Conservation (phyloP, 2,329 filamentous ascomycete species). For the Raffaelea arxii region DNA sequence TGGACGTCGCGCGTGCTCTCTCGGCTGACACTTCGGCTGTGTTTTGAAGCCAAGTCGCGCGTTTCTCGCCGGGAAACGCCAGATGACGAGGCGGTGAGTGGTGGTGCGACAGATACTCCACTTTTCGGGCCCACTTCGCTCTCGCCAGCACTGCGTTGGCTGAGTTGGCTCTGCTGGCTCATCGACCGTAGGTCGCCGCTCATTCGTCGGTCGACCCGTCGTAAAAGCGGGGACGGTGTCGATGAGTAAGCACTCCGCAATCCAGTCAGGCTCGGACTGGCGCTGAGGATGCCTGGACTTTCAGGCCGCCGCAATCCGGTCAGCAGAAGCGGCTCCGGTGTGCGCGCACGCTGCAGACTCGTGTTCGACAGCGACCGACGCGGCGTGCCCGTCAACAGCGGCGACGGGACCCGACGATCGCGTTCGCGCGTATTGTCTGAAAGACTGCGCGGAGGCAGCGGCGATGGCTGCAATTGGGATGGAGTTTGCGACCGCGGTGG, state of each 20-base stretch:
- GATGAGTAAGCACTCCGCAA: constrained; percentile 29
- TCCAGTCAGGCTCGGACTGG: too few species aligned
- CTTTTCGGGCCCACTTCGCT: not conserved
- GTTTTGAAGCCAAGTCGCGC: constrained; percentile 10
- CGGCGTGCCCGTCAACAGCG: not conserved
- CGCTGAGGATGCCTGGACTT: constrained; percentile 50
- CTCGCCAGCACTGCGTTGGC: constrained; percentile 10
- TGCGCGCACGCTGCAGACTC: constrained; percentile 39
- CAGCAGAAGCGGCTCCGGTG: constrained; percentile 42
- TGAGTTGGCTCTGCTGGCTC: constrained; percentile 38
- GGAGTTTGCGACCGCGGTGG: not conserved
- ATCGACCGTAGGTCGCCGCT: constrained; percentile 70
- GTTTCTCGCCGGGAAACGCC: constrained; percentile 11
- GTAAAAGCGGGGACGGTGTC: constrained; percentile 62
- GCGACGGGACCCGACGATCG: not conserved
- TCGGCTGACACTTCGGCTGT: constrained; percentile 11
- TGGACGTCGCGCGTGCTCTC: too few species aligned
- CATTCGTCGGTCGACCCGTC: constrained; percentile 56
- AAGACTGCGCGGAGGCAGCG: constrained; percentile 5
- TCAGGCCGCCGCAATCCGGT: constrained; percentile 48
- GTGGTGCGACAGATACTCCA: constrained; percentile 2
- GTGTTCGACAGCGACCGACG: constrained; percentile 42
- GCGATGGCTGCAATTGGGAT: not conserved
- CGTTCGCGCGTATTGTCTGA: constrained; percentile 8
- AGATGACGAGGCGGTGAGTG: constrained; percentile 14